Evolutionary conservation across 1,284 basidiomycete species (phyloP), one percentile per base, ranked within the genome.

Genomic region (Melampsora americana): DNA sequence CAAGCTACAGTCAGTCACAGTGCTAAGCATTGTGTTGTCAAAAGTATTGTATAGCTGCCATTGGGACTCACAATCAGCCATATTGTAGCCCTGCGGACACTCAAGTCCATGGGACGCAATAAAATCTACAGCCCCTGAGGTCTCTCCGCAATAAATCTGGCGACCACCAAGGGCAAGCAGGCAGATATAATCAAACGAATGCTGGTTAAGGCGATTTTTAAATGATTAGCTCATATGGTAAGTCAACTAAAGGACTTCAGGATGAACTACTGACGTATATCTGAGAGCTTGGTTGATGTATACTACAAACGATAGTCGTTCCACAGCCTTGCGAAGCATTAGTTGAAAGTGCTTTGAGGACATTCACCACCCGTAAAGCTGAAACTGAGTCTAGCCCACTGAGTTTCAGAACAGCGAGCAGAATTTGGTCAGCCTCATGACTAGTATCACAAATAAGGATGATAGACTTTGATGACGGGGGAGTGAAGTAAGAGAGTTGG

Each of bases 231-330:
- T 56, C 35, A 1, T 53, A 39, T 66, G 12, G 30, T 30, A 2
- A 35, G 32, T 32, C 20, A 35, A 28, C 23, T 4, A 23, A 20
- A 1, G 32, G 9, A 50, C 5, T 53, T 50, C 4, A 30, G 11
- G 35, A 42, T 23, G 9, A 60, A 39, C 1, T 14, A 42, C 71
- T 42, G 7, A 68, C 72, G 59, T 92, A 94, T 6, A 94, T 85
- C 77, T 90, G 90, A 5, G 92, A 93, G 78, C 89, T 90, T 1
- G 92, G 92, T 81, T 93, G 92, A 83, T 95, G 92, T 64, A 94
- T 92, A 1, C 89, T 91, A 28, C 90, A 91, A 72, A 95, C 89
- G 56, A 95, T 89, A 0, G 91, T 90, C 0, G 89, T 92, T 1
- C 89, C 79, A n/a, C 75, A 68, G 0, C 69, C 73, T 4, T 50